Conservation (phyloP, 2,329 filamentous ascomycete genomes). For the Venturiaceae sp. region DNA sequence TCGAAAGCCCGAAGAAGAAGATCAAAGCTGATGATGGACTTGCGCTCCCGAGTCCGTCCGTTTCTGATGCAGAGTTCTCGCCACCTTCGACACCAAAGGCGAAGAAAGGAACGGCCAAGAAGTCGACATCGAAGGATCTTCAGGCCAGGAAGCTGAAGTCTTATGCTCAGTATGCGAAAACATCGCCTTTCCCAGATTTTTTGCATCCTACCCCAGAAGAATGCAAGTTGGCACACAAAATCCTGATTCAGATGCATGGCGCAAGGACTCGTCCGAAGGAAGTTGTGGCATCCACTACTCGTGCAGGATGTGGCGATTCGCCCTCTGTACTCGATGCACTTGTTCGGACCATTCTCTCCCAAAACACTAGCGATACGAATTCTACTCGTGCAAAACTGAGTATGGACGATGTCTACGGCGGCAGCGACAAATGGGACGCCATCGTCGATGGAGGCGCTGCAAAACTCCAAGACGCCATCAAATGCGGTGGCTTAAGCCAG, state of each 20-base stretch:
- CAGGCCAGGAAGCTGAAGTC: background rate
- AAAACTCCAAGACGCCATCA: constrained; percentile 59
- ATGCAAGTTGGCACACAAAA: background rate
- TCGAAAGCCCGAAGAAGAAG: background rate
- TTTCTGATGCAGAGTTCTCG: background rate
- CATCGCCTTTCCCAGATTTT: constrained; percentile 7
- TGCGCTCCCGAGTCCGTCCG: background rate
- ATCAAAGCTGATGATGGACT: background rate
- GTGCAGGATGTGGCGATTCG: constrained; percentile 54
- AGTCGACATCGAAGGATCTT: background rate
- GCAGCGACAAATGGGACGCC: constrained; percentile 59
- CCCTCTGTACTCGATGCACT: constrained; percentile 56
- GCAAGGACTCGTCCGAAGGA: background rate
- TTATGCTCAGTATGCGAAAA: background rate
- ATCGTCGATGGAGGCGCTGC: constrained; percentile 49
- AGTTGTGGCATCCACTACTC: background rate
- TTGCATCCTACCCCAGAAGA: constrained; percentile 1
- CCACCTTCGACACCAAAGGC: background rate
- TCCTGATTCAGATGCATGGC: constrained; percentile 2
- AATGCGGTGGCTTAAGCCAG: constrained; percentile 59
- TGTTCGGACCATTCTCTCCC: constrained; percentile 51
- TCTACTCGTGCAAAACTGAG: constrained; percentile 48
- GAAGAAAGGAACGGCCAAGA: background rate
- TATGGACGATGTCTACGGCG: constrained; percentile 54
- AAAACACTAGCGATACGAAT: constrained; percentile 55